Evolutionary conservation across 2,329 filamentous ascomycete genomes (phyloP).

Genomic region (Fusarium foetens): DNA sequence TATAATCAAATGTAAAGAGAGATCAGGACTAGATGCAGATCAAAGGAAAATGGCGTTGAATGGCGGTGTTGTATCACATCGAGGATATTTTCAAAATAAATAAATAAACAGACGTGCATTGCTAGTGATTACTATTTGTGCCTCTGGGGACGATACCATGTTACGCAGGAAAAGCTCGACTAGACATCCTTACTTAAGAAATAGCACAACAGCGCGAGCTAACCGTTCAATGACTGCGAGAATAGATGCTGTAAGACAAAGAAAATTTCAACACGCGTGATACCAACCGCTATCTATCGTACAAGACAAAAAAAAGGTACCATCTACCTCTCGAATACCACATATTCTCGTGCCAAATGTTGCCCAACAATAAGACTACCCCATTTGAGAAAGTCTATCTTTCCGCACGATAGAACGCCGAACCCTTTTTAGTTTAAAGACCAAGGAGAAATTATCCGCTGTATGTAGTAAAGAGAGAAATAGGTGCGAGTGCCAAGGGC

Average conservation of each 20-base stretch:
- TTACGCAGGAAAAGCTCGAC: background rate
- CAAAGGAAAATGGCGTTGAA: background rate
- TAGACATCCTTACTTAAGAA: background rate
- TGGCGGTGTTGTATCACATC: background rate
- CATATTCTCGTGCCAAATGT: slow-evolving; percentile 4
- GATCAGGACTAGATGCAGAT: background rate
- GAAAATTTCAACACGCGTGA: slow-evolving; percentile 17
- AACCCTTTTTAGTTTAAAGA: slow-evolving; percentile 23
- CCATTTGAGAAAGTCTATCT: slow-evolving; percentile 1
- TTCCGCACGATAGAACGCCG: slow-evolving; percentile 35
- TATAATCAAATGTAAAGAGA: background rate
- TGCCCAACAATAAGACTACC: slow-evolving; percentile 5
- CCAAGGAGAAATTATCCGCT: slow-evolving; percentile 22
- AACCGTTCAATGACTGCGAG: background rate
- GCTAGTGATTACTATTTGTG: background rate
- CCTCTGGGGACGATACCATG: background rate
- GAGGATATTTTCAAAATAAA: background rate
- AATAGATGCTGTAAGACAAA: background rate
- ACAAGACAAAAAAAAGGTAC: slow-evolving; percentile 18
- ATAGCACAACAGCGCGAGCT: background rate
- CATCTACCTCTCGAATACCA: slow-evolving; percentile 12
- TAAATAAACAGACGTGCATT: background rate
- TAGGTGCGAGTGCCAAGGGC: background rate
- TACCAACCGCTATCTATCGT: slow-evolving; percentile 29
- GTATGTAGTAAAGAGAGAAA: slow-evolving; percentile 11